Percentiles rank a stretch among this genome's conserved stretches.
Evolutionary conservation across 2,329 filamentous ascomycete species (phyloP).

Genomic region (Daldinia eschscholtzii): DNA sequence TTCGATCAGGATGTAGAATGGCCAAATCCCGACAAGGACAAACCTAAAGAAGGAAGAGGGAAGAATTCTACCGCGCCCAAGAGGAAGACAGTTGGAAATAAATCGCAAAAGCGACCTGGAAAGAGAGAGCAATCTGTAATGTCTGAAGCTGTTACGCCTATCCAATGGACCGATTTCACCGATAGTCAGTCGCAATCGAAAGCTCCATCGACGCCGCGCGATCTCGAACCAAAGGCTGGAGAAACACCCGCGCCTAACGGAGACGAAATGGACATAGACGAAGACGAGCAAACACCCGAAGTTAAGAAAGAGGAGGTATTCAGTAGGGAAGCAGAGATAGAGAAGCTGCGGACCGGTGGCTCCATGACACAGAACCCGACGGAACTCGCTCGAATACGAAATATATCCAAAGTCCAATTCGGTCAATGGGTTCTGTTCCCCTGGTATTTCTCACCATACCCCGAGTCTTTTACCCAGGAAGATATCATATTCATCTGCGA

Average conservation of each 20-base stretch:
- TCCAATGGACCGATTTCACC: constrained; percentile 66
- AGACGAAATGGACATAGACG: constrained; percentile 69
- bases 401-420: constrained; percentile 94
- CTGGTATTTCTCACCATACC: constrained; percentile 99
- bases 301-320: constrained; percentile 68
- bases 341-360: constrained; percentile 92
- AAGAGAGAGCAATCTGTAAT: constrained; percentile 68
- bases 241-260: constrained; percentile 59
- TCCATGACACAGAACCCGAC: constrained; percentile 99
- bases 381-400: constrained; percentile 94
- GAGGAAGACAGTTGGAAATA: constrained; percentile 68
- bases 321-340: constrained; percentile 90
- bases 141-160: constrained; percentile 67
- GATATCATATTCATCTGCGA: constrained; percentile 98
- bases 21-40: constrained; percentile 89
- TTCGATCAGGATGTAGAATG: constrained; percentile 93
- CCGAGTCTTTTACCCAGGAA: constrained; percentile 85
- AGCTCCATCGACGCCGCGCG: constrained; percentile 58
- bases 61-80: constrained; percentile 76
- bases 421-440: constrained; percentile 92
- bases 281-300: constrained; percentile 58
- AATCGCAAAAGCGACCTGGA: constrained; percentile 66
- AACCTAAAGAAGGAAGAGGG: constrained; percentile 79
- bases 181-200: constrained; percentile 62
- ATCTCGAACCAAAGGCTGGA: constrained; percentile 61